A percentile compares a stretch with the other conserved stretches of the same genome.
These are phyloP conservation scores for Alternaria conjuncta DNA, from an alignment of 2,329 filamentous ascomycete species.

Conservation along the genomic window DNA sequence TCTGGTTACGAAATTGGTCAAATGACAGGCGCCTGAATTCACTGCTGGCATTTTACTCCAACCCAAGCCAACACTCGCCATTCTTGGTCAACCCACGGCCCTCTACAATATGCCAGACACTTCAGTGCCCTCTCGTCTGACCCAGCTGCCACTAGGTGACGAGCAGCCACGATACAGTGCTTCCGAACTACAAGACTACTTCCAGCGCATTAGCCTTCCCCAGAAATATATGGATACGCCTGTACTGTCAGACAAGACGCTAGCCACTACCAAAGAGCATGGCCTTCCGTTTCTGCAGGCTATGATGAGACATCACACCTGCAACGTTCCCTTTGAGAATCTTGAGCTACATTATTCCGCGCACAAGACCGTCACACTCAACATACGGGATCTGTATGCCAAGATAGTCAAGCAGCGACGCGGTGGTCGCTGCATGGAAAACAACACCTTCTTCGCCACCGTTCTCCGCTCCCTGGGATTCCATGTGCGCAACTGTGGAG, in stretches of 20 bases:
- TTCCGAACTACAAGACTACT: background rate
- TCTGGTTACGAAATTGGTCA: background rate
- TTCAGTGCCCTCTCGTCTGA: background rate
- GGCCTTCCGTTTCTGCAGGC: background rate
- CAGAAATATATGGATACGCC: background rate
- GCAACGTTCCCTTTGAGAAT: constrained; percentile 10
- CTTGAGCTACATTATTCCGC: constrained; percentile 46
- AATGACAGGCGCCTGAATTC: background rate
- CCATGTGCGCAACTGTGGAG: constrained; percentile 30
- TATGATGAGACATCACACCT: background rate
- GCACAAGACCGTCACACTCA: constrained; percentile 49
- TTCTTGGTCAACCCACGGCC: background rate
- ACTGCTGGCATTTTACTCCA: background rate
- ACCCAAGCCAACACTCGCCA: background rate
- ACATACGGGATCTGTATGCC: constrained; percentile 54
- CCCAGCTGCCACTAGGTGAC: background rate
- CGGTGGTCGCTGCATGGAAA: constrained; percentile 66
- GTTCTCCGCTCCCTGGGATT: constrained; percentile 59
- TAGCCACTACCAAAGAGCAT: background rate
- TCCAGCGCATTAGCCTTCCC: background rate
- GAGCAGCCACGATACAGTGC: background rate
- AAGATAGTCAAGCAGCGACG: constrained; percentile 54
- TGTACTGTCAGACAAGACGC: background rate
- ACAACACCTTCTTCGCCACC: constrained; percentile 58
- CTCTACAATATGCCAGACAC: background rate